phyloP scores from a whole-genome alignment of 495 filamentous ascomycete species.

The Trichoderma reesei region DNA sequence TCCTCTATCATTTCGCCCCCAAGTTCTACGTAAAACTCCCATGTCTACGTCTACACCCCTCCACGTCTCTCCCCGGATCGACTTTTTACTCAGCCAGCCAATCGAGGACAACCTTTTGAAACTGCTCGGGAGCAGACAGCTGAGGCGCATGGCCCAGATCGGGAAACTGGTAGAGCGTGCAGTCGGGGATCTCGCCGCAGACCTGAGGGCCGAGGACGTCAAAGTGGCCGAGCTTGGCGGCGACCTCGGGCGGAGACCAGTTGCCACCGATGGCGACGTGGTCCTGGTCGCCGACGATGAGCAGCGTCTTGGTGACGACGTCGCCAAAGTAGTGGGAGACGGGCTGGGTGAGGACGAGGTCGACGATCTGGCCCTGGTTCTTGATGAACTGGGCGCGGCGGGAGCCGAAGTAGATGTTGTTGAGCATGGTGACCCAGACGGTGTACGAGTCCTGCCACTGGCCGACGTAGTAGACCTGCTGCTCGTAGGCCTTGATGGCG shows the following conservation, averaged over 20 bases:
- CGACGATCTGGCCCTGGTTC: conserved; percentile 28
- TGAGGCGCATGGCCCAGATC: conserved; percentile 37
- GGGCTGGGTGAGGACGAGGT: conserved; percentile 35
- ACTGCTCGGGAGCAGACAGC: conserved; percentile 28
- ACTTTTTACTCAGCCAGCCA: conserved; percentile 20
- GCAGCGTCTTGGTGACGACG: conserved; percentile 25
- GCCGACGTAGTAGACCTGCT: conserved; percentile 33
- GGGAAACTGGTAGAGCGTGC: conserved; percentile 29
- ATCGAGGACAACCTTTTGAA: conserved; percentile 26
- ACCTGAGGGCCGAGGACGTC: conserved; percentile 31
- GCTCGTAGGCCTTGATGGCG: conserved; percentile 31
- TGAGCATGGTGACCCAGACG: conserved; percentile 37
- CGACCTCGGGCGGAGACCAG: conserved; percentile 34
- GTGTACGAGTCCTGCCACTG: conserved; percentile 30
- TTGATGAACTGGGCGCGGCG: conserved; percentile 23
- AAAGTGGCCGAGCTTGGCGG: conserved; percentile 30
- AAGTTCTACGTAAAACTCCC: background rate
- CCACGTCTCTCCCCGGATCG: background rate
- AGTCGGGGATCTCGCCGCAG: conserved; percentile 28
- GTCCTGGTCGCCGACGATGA: conserved; percentile 33
- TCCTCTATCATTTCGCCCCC: background rate
- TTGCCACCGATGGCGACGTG: conserved; percentile 36
- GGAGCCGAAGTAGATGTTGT: conserved; percentile 31
- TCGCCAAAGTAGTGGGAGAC: conserved; percentile 33
- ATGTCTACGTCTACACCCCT: background rate